phyloP scores from a whole-genome alignment of 805 yeast species.

The Wickerhamiella australiensis region DNA sequence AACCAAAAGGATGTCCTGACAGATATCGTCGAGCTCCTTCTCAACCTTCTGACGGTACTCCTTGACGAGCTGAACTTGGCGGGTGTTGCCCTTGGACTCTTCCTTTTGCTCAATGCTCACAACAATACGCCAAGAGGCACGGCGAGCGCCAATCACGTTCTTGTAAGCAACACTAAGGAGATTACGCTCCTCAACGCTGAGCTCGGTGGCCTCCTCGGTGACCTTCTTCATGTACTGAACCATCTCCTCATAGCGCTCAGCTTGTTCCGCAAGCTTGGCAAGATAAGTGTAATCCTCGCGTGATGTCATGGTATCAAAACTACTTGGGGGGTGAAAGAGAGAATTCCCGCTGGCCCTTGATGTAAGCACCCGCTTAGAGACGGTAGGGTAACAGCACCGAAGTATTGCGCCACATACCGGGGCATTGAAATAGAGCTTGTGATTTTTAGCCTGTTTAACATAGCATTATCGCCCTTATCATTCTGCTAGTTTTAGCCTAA shows the following conservation, averaged over 20 bases:
- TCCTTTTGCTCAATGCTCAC: constrained; percentile 98
- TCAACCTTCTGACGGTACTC: constrained; percentile 95
- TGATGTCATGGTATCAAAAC: constrained; percentile 29
- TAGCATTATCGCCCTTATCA: no score
- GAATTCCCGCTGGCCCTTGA: constrained; percentile 10
- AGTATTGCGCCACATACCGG: constrained; percentile 10
- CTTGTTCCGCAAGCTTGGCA: constrained; percentile 98
- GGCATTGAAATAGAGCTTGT: not conserved
- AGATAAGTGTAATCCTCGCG: constrained; percentile 98
- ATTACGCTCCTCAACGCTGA: constrained; percentile 96
- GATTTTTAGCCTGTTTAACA: not conserved
- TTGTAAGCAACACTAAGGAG: constrained; percentile 94
- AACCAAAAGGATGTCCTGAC: constrained; percentile 86
- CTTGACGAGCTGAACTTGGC: constrained; percentile 79
- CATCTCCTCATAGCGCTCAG: constrained; percentile 99
- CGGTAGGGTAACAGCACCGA: constrained; percentile 12
- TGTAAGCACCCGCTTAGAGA: constrained; percentile 9
- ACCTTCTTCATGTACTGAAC: constrained; percentile 95
- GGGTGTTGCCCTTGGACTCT: constrained; percentile 90
- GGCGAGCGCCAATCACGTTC: constrained; percentile 97
- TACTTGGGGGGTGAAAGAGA: constrained; percentile 6
- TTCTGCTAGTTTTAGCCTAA: no score
- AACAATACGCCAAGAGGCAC: constrained; percentile 99
- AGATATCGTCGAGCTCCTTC: constrained; percentile 83
- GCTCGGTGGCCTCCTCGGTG: constrained; percentile 60